phyloP scores from a whole-genome alignment of 2,329 filamentous ascomycete species.

The Colletotrichum sp. region DNA sequence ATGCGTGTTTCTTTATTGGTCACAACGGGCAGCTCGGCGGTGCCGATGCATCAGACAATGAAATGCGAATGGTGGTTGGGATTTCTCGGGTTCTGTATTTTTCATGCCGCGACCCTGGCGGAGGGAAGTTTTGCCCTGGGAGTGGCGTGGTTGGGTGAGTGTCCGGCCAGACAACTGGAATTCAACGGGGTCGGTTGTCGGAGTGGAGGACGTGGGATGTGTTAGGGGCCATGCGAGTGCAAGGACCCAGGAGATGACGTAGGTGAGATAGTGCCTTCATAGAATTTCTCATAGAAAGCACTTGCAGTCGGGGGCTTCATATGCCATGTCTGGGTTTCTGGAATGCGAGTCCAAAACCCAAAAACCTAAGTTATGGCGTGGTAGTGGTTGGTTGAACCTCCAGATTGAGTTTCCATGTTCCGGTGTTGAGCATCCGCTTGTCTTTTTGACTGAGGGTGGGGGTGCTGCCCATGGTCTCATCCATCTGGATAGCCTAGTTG shows the following conservation, averaged over 20 bases:
- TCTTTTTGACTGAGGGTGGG: background rate
- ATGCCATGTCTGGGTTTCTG: background rate
- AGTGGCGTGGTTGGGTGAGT: background rate
- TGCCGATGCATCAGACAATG: conserved; percentile 2
- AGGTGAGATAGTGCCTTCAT: background rate
- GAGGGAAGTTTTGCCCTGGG: background rate
- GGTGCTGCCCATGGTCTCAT: background rate
- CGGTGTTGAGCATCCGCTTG: background rate
- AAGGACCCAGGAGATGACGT: background rate
- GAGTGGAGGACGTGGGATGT: background rate
- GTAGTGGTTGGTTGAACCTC: background rate
- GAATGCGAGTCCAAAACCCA: background rate
- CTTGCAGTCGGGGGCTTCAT: background rate
- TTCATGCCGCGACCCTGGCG: background rate
- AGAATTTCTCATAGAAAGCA: background rate
- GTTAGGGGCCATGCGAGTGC: background rate
- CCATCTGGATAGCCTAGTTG: background rate
- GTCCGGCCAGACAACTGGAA: background rate
- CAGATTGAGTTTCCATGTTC: background rate
- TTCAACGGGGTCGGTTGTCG: background rate
- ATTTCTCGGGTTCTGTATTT: background rate
- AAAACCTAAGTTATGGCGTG: background rate
- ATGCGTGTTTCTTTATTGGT: conserved; percentile 2
- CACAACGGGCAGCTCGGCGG: background rate
- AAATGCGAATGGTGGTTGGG: background rate